phyloP scores from a whole-genome alignment of 441 rosid species.

The Erodium moschatum region DNA sequence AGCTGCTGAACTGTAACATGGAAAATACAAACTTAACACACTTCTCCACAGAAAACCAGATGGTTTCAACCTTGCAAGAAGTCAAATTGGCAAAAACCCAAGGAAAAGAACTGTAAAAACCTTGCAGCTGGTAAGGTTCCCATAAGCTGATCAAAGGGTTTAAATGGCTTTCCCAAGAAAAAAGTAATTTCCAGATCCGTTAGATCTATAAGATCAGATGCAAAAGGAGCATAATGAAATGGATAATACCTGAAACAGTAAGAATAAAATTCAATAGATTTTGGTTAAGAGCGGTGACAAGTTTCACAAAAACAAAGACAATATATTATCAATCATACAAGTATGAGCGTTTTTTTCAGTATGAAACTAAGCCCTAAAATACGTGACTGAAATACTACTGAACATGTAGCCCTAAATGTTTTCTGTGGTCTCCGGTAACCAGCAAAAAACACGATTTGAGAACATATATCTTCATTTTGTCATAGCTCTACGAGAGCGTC shows the following conservation, averaged over 20 bases:
- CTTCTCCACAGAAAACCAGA: too few species aligned
- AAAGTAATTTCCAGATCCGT: constrained; percentile 75
- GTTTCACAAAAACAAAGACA: neutral
- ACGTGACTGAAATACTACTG: neutral
- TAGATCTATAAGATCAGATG: constrained; percentile 82
- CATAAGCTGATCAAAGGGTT: constrained; percentile 97
- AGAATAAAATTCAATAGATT: constrained; percentile 3
- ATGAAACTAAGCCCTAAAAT: neutral
- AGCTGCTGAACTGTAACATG: constrained; percentile 61
- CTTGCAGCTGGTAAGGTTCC: constrained; percentile 96
- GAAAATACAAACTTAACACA: constrained; percentile 20
- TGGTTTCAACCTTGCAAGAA: neutral
- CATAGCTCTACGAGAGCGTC: neutral
- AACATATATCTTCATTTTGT: neutral
- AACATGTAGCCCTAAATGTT: neutral
- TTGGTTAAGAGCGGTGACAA: neutral
- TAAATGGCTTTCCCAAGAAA: constrained; percentile 81
- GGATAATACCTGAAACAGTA: constrained; percentile 82
- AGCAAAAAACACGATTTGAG: constrained; percentile 4
- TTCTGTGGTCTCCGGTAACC: constrained; percentile 7
- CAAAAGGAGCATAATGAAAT: constrained; percentile 96
- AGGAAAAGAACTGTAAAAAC: constrained; percentile 27
- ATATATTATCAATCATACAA: neutral
- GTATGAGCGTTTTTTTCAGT: neutral
- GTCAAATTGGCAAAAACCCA: neutral